These are phyloP conservation scores for Malassezia slooffiae DNA, from an alignment of 1,284 basidiomycete genomes.

Conservation along the genomic window DNA sequence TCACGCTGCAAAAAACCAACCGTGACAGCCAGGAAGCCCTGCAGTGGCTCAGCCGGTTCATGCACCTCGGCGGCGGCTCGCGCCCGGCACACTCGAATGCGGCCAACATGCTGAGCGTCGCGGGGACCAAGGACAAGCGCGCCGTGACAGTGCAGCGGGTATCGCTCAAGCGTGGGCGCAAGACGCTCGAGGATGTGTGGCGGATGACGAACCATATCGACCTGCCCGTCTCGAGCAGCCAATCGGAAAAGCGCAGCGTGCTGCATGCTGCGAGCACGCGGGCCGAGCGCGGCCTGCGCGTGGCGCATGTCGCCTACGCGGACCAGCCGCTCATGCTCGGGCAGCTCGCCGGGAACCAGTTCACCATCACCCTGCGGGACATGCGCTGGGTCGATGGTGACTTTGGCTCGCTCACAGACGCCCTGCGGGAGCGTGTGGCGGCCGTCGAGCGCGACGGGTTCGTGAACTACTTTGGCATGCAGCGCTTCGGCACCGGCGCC, in stretches of 20 bases:
- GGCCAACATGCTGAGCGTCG: conserved; percentile 61
- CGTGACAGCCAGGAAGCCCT: conserved; percentile 93
- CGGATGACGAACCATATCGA: conserved; percentile 53
- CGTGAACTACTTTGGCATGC: conserved; percentile 99
- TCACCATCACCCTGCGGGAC: conserved; percentile 82
- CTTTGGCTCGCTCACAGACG: conserved; percentile 55
- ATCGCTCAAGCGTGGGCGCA: conserved; percentile 64
- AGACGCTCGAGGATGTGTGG: conserved; percentile 69
- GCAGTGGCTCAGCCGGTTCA: conserved; percentile 57
- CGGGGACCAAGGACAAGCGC: conserved; percentile 96
- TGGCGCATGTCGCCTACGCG: conserved; percentile 77
- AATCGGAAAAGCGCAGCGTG: conserved; percentile 10
- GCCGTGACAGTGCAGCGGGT: conserved; percentile 90
- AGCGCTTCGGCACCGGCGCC: conserved; percentile 91
- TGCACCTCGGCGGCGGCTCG: conserved; percentile 18
- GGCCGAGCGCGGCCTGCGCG: conserved; percentile 60
- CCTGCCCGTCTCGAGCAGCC: conserved; percentile 10
- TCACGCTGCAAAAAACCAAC: conserved; percentile 93
- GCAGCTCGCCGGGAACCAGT: conserved; percentile 88
- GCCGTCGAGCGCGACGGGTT: conserved; percentile 75
- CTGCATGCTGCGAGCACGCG: conserved; percentile 17
- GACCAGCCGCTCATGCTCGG: conserved; percentile 75
- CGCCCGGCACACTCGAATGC: conserved; percentile 4
- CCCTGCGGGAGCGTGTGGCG: conserved; percentile 52
- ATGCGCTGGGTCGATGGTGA: conserved; percentile 27